Evolutionary conservation across 805 yeast species (phyloP).

Genomic region (Starmera quercuum): DNA sequence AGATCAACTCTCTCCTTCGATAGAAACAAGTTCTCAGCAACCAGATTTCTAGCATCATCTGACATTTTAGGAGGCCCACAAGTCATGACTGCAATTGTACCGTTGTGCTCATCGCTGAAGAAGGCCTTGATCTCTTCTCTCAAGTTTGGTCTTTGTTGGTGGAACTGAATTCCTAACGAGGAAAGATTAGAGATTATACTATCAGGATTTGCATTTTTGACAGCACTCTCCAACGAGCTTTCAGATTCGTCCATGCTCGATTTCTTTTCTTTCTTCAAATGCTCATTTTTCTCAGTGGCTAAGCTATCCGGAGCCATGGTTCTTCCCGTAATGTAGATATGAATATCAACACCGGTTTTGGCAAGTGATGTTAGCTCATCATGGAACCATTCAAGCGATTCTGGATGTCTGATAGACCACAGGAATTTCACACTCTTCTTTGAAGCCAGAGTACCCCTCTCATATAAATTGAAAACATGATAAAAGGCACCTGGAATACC

Average conservation of each 20-base stretch:
- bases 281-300: no score
- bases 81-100: slow-evolving; percentile 44
- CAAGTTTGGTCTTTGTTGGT: slow-evolving; percentile 37
- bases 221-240: no score
- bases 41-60: slow-evolving; percentile 43
- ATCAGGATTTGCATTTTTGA: no score
- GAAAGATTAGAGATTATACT: no score
- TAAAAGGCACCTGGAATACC: slow-evolving; percentile 43
- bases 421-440: slow-evolving; percentile 45
- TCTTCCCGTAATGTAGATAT: background rate
- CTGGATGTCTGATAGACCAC: slow-evolving; percentile 55
- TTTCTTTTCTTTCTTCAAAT: no score
- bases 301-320: no score
- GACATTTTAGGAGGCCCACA: slow-evolving; percentile 60
- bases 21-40: slow-evolving; percentile 32
- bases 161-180: slow-evolving; percentile 18
- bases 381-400: slow-evolving; percentile 39
- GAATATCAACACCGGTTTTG: slow-evolving; percentile 22
- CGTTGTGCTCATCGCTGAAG: slow-evolving; percentile 24
- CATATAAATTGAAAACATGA: slow-evolving; percentile 23
- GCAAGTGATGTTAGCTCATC: slow-evolving; percentile 29
- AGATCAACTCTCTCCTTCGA: slow-evolving; percentile 53
- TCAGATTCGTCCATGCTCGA: no score
- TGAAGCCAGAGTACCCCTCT: slow-evolving; percentile 48
- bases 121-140: slow-evolving; percentile 26